phyloP scores from a whole-genome alignment of 2,329 filamentous ascomycete species.

The Sporothrix inflata region DNA sequence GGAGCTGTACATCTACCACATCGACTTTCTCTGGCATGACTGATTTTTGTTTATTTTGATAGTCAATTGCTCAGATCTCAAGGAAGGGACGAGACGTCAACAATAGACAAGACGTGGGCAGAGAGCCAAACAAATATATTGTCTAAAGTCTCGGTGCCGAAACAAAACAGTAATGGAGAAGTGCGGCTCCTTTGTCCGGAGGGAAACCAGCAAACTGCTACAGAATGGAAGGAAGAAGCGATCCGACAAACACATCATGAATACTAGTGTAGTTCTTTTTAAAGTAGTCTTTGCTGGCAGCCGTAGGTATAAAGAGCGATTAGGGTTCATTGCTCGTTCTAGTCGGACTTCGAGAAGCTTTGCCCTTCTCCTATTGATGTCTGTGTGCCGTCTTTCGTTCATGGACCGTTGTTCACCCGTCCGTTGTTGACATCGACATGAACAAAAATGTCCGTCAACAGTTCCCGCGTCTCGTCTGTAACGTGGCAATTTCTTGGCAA shows the following conservation, averaged over 20 bases:
- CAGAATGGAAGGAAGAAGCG: not conserved
- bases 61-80: not conserved
- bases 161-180: not conserved
- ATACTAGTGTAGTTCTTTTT: not conserved
- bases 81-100: not conserved
- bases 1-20: too few relatives aligned
- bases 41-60: too few relatives aligned
- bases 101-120: not conserved
- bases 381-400: not conserved
- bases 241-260: not conserved
- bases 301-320: not conserved
- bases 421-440: not conserved
- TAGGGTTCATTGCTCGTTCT: not conserved
- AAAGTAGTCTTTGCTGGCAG: not conserved
- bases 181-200: conserved; percentile 1
- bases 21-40: too few relatives aligned
- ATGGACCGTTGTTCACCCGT: not conserved
- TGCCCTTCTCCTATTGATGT: not conserved
- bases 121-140: not conserved
- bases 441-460: not conserved
- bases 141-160: not conserved
- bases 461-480: conserved; percentile 8
- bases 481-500: conserved; percentile 23
- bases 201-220: not conserved
- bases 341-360: conserved; percentile 7